Conservation (phyloP, 1,284 basidiomycete genomes). For the Caloboletus firmus region DNA sequence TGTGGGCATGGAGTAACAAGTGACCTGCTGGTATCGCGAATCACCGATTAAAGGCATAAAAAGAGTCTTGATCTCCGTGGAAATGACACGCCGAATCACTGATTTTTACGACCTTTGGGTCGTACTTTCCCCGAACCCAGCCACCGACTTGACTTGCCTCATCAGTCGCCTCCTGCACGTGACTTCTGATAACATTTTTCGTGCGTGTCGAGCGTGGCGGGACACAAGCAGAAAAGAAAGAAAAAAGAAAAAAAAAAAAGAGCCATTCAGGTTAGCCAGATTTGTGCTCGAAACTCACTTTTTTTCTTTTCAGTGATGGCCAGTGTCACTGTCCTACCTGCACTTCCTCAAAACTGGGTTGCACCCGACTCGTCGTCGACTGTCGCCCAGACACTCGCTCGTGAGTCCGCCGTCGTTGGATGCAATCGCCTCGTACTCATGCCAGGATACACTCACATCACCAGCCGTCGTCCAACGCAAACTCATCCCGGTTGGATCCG, state of each 20-base stretch:
- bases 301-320: conserved; percentile 19
- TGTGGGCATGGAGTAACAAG: not conserved
- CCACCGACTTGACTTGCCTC: not conserved
- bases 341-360: conserved; percentile 26
- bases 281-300: not conserved
- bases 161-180: conserved; percentile 11
- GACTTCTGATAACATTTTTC: conserved; percentile 19
- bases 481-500: conserved; percentile 80
- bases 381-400: conserved; percentile 22
- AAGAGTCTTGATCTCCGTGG: conserved; percentile 15
- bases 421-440: conserved; percentile 2
- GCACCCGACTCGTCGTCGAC: conserved; percentile 12
- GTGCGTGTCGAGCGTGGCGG: not conserved
- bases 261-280: not conserved
- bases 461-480: conserved; percentile 33
- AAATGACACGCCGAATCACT: conserved; percentile 6
- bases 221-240: too few relatives aligned
- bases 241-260: not conserved
- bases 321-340: conserved; percentile 21
- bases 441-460: not conserved
- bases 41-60: not conserved
- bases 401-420: conserved; percentile 17
- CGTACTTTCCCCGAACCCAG: not conserved
- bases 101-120: too few relatives aligned
- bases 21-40: not conserved